phyloP scores from a whole-genome alignment of 1,284 basidiomycete genomes.

The Tilletia setariae region DNA sequence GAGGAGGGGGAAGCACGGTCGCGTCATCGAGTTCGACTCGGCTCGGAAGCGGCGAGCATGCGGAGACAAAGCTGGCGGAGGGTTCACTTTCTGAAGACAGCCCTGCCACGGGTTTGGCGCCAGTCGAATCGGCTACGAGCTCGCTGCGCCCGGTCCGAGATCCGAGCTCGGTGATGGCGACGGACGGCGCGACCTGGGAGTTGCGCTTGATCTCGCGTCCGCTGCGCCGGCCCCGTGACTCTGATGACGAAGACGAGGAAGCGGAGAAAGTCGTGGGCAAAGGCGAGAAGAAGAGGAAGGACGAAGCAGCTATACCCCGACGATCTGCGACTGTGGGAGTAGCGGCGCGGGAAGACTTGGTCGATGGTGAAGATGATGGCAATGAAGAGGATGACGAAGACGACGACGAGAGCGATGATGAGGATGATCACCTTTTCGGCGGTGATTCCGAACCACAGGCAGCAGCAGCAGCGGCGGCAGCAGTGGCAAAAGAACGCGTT shows the following conservation, averaged over 20 bases:
- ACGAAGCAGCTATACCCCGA: no score
- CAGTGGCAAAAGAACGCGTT: neutral
- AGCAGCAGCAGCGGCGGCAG: no score
- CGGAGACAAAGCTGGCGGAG: neutral
- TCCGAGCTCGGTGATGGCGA: conserved; percentile 8
- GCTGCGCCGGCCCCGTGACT: neutral
- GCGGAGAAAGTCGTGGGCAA: neutral
- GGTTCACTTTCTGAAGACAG: neutral
- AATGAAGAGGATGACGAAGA: conserved; percentile 16
- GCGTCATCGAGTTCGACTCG: no score
- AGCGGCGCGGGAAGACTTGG: neutral
- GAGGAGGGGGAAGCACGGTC: no score
- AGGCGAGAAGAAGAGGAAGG: no score
- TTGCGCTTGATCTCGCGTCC: neutral
- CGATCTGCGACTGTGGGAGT: neutral
- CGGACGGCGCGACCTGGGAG: conserved; percentile 4
- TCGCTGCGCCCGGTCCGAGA: neutral
- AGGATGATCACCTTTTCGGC: neutral
- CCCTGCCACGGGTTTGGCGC: neutral
- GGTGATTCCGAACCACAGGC: neutral
- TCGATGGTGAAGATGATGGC: conserved; percentile 13
- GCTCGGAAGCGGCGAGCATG: neutral
- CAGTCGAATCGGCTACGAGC: neutral
- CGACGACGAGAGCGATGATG: neutral
- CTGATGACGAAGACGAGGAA: neutral